Conservation (phyloP, 257 asterid genomes). For the Primulina eburnea region DNA sequence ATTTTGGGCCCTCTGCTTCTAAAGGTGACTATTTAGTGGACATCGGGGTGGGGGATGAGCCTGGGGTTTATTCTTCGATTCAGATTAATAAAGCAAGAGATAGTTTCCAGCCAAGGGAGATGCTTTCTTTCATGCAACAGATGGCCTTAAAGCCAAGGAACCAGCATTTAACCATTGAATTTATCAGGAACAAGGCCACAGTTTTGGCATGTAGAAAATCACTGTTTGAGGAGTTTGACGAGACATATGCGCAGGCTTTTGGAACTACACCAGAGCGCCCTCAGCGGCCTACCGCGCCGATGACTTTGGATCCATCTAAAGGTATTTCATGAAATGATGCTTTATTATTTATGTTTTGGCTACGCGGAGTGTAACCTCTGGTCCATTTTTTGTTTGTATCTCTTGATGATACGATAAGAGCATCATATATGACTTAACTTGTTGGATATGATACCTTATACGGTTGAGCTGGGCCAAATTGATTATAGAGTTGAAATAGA, state of each 20-base stretch:
- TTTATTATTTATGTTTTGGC: not conserved
- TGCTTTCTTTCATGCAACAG: constrained; percentile 48
- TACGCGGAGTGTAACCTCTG: not conserved
- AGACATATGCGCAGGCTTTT: constrained; percentile 91
- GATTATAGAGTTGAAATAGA: not conserved
- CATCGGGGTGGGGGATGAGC: constrained; percentile 56
- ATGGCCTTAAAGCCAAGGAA: constrained; percentile 58
- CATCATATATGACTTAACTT: not conserved
- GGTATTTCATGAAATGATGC: constrained; percentile 40
- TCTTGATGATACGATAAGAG: not conserved
- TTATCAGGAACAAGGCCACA: constrained; percentile 64
- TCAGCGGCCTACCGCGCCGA: constrained; percentile 50
- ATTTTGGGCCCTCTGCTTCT: constrained; percentile 50
- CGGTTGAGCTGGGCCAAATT: not conserved
- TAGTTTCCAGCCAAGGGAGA: constrained; percentile 53
- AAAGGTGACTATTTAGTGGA: constrained; percentile 65
- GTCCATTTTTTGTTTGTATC: not conserved
- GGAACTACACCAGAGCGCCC: constrained; percentile 61
- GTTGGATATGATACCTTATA: not conserved
- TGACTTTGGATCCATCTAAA: constrained; percentile 52
- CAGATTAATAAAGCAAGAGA: constrained; percentile 74
- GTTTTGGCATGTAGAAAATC: constrained; percentile 67
- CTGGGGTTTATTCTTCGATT: constrained; percentile 49
- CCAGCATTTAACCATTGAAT: constrained; percentile 36
- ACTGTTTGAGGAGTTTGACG: constrained; percentile 78